Evolutionary conservation across 2,329 filamentous ascomycete genomes (phyloP).

Genomic region (Onygena corvina): DNA sequence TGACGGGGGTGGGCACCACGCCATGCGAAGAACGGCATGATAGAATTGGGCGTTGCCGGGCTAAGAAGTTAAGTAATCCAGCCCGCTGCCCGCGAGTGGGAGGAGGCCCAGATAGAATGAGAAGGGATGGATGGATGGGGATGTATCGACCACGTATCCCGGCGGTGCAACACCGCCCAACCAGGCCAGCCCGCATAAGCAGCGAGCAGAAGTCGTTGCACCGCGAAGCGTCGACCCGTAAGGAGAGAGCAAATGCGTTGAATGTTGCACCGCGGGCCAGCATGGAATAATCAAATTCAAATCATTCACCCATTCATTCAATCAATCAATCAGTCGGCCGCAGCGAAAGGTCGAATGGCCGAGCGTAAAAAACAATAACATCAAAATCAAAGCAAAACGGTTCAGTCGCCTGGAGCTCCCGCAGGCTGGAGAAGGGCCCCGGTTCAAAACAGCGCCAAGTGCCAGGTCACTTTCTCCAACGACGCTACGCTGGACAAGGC

Average conservation of each 20-base stretch:
- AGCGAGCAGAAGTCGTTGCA: conserved; percentile 2
- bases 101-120: background rate
- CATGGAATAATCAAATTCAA: background rate
- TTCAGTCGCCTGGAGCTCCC: background rate
- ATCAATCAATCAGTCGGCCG: too few species aligned
- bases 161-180: conserved; percentile 5
- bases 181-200: background rate
- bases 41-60: too few species aligned
- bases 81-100: too few species aligned
- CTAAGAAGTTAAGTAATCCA: too few species aligned
- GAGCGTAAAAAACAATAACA: background rate
- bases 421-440: conserved; percentile 5
- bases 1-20: too few species aligned
- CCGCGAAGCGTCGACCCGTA: background rate
- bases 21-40: too few species aligned
- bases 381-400: background rate
- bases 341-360: background rate
- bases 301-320: too few species aligned
- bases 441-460: conserved; percentile 13
- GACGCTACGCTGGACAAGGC: conserved; percentile 10
- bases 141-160: conserved; percentile 5
- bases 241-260: background rate
- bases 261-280: background rate
- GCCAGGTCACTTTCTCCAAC: conserved; percentile 11
- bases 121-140: background rate